These are phyloP conservation scores for Lepidium didymum DNA, from an alignment of 345 rosid species.

Conservation along the genomic window DNA sequence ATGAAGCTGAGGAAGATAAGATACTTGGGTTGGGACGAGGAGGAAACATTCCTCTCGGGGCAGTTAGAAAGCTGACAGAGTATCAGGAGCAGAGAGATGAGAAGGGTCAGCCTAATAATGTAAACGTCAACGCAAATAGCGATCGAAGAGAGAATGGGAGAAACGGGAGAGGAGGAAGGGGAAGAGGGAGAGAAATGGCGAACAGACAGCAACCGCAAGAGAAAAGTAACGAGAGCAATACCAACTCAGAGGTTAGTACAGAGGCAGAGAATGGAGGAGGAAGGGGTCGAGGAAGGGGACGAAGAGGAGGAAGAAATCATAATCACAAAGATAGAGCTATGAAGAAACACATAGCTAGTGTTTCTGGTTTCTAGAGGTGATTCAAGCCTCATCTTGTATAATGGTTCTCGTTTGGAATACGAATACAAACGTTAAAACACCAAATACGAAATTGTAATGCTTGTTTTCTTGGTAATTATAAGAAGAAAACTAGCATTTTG, in stretches of 20 bases:
- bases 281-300: conserved; percentile 50
- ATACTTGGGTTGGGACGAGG: conserved; percentile 88
- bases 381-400: too few relatives aligned
- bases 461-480: conserved; percentile 8
- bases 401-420: too few relatives aligned
- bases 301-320: conserved; percentile 49
- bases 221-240: conserved; percentile 1
- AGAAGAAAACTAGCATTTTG: not conserved
- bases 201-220: conserved; percentile 19
- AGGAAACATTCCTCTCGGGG: conserved; percentile 79
- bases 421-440: not conserved
- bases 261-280: conserved; percentile 40
- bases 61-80: conserved; percentile 58
- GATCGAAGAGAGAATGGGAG: conserved; percentile 33
- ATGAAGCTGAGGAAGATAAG: conserved; percentile 51
- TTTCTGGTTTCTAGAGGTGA: conserved; percentile 43
- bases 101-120: conserved; percentile 21
- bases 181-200: conserved; percentile 43
- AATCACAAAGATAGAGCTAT: conserved; percentile 67
- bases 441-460: not conserved
- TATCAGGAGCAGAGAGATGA: conserved; percentile 27
- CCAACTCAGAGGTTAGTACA: conserved; percentile 24
- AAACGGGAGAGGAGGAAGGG: conserved; percentile 37
- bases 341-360: conserved; percentile 62
- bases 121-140: conserved; percentile 1